Percentiles rank a stretch among this genome's conserved stretches.
Evolutionary conservation across 441 rosid species (phyloP).

Genomic region (Lepidium campestre): DNA sequence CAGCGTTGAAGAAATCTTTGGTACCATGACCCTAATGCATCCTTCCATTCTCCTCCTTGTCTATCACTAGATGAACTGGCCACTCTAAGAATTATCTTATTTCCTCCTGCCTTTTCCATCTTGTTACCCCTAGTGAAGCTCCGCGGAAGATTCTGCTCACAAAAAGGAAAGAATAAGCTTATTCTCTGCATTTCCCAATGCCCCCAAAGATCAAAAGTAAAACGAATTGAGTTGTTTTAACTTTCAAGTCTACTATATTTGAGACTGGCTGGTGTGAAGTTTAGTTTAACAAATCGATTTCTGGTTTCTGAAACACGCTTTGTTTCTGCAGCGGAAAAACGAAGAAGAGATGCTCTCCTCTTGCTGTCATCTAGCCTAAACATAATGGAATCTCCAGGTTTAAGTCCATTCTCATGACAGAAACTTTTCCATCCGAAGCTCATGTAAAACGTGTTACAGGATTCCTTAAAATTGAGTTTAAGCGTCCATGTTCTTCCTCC

Average conservation of each 20-base stretch:
- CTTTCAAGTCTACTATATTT: neutral
- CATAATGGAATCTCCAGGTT: neutral
- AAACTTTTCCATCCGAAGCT: slow-evolving; percentile 15
- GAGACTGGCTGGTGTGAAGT: neutral
- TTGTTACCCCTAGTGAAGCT: neutral
- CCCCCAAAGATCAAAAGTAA: neutral
- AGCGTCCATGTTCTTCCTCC: neutral
- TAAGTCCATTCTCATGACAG: slow-evolving; percentile 1
- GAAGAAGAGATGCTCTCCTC: neutral
- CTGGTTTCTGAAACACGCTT: neutral
- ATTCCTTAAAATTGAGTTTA: neutral
- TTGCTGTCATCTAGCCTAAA: neutral
- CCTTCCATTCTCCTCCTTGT: neutral
- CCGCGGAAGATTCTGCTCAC: neutral
- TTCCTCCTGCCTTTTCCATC: neutral
- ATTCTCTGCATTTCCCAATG: neutral
- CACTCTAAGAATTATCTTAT: neutral
- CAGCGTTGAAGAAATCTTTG: neutral
- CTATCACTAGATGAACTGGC: neutral
- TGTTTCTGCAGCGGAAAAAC: neutral
- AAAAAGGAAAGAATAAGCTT: neutral
- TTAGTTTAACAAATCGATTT: slow-evolving; percentile 11
- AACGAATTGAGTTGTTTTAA: neutral
- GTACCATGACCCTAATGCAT: neutral
- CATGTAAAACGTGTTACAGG: neutral